phyloP scores from a whole-genome alignment of 164 flowering plant species.

The Brasenia schreberi region DNA sequence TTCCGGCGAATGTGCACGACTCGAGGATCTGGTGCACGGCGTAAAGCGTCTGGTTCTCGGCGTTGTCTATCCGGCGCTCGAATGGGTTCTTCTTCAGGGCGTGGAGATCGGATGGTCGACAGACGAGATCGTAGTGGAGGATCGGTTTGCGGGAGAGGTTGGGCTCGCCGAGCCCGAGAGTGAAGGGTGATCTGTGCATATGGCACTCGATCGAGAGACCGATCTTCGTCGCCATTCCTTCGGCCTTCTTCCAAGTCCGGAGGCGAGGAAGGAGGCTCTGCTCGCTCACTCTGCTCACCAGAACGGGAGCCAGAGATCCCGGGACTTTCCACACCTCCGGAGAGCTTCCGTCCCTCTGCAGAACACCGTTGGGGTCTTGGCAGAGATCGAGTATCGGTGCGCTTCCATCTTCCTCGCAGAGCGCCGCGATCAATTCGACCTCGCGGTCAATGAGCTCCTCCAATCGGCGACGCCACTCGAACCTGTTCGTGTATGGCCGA shows the following conservation, averaged over 20 bases:
- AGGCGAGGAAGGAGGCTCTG: slow-evolving; percentile 73
- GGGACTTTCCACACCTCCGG: slow-evolving; percentile 69
- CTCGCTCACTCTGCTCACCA: slow-evolving; percentile 57
- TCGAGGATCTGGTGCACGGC: too few species aligned
- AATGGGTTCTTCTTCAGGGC: slow-evolving; percentile 28
- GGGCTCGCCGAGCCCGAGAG: slow-evolving; percentile 83
- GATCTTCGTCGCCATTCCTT: slow-evolving; percentile 46
- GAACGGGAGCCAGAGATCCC: slow-evolving; percentile 19
- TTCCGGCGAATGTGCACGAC: slow-evolving; percentile 42
- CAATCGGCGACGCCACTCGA: slow-evolving; percentile 64
- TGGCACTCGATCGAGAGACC: slow-evolving; percentile 56
- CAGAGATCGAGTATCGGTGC: slow-evolving; percentile 46
- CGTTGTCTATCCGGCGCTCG: slow-evolving; percentile 27
- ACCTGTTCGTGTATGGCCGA: slow-evolving; percentile 49
- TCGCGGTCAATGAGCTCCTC: slow-evolving; percentile 45
- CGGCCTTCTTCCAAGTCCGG: slow-evolving; percentile 63
- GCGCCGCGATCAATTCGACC: slow-evolving; percentile 47
- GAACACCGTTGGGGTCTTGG: slow-evolving; percentile 29
- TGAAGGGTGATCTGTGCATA: slow-evolving; percentile 60
- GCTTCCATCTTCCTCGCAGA: slow-evolving; percentile 34
- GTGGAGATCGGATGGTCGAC: slow-evolving; percentile 59
- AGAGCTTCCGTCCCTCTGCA: slow-evolving; percentile 42
- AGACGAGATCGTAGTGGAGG: slow-evolving; percentile 68
- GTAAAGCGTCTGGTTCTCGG: too few species aligned
- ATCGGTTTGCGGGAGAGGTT: slow-evolving; percentile 63